Percentiles rank a stretch among this genome's conserved stretches.
phyloP scores from a whole-genome alignment of 1,284 basidiomycete genomes.

The Heterobasidion irregulare region DNA sequence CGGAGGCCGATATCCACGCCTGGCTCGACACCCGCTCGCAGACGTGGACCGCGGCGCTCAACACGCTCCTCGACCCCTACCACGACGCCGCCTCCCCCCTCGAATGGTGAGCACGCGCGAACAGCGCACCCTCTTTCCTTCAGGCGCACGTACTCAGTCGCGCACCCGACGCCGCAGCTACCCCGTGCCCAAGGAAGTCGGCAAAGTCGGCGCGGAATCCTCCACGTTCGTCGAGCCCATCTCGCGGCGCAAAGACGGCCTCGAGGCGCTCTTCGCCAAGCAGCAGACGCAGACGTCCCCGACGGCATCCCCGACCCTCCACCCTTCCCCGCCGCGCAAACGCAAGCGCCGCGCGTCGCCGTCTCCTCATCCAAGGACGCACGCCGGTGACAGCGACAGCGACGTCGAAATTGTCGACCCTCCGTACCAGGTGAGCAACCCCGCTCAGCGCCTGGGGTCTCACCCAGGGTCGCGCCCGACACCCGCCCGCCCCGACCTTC shows the following conservation, averaged over 20 bases:
- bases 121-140: slow-evolving; percentile 4
- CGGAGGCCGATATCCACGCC: slow-evolving; percentile 45
- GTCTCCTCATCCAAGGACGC: background rate
- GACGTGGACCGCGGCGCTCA: slow-evolving; percentile 54
- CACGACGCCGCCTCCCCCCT: slow-evolving; percentile 44
- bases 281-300: slow-evolving; percentile 23
- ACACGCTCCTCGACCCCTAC: slow-evolving; percentile 62
- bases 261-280: slow-evolving; percentile 81
- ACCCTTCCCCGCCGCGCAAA: slow-evolving; percentile 4
- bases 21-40: slow-evolving; percentile 79
- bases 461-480: background rate
- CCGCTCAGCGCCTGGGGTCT: no score
- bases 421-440: background rate
- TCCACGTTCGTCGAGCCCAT: slow-evolving; percentile 79
- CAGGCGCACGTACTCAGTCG: background rate
- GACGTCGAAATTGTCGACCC: slow-evolving; percentile 8
- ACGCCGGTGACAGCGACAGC: background rate
- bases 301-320: slow-evolving; percentile 13
- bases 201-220: slow-evolving; percentile 83
- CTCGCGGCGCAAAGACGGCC: slow-evolving; percentile 75
- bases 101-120: slow-evolving; percentile 47
- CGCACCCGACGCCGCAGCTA: slow-evolving; percentile 54
- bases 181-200: slow-evolving; percentile 84
- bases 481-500: no score
- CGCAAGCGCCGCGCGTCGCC: background rate